Evolutionary conservation across 1,284 basidiomycete genomes (phyloP), one percentile per base, ranked within the genome.

Genomic region (Taiwanofungus camphoratus): DNA sequence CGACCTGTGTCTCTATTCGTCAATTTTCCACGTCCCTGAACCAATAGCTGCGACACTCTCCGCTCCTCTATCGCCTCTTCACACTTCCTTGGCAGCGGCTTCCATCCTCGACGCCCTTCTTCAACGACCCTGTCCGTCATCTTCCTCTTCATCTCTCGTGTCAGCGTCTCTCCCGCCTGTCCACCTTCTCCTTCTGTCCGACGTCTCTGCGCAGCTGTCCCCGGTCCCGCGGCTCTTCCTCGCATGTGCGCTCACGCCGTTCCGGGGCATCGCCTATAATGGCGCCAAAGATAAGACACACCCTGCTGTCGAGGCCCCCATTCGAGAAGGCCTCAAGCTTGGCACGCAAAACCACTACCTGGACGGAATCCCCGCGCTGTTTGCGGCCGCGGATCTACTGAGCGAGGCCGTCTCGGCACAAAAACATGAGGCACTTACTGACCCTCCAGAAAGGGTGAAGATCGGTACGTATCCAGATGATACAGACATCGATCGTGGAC

Each of bases 261-360:
- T 79, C 51, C 60, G 69, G 15, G 68, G 66, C 4, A 61, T 83
- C 21, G 77, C 68, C 2, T 87, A 86, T 55, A 59, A 56, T 19
- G 79, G 86, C 44, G 73, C 72, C 55, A 92, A 89, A 58, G 68
- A 70, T 12, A 88, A 79, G 56, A 55, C 60, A 0, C 65, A 75
- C 2, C 69, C 74, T 3, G 77, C 80, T 0, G 72, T 82, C 1
- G 79, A 87, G 40, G 76, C 76, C n/a, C 79, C 85, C 24, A 76
- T 95, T 31, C 74, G 85, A 31, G 88, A 94, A 42, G 86, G 85
- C 5, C 64, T 95, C 47, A 95, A 92, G 67, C 72, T 92, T 20
- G 91, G 91, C 7, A 74, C 76, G 19, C 87, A 90, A 50, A 79
- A 85, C 47, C 84, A 90, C 52, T 88, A 81, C 52, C 62, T 84